Base-by-base conservation (phyloP, 2,329 filamentous ascomycete genomes). In the Pezicula rhizophila region DNA sequence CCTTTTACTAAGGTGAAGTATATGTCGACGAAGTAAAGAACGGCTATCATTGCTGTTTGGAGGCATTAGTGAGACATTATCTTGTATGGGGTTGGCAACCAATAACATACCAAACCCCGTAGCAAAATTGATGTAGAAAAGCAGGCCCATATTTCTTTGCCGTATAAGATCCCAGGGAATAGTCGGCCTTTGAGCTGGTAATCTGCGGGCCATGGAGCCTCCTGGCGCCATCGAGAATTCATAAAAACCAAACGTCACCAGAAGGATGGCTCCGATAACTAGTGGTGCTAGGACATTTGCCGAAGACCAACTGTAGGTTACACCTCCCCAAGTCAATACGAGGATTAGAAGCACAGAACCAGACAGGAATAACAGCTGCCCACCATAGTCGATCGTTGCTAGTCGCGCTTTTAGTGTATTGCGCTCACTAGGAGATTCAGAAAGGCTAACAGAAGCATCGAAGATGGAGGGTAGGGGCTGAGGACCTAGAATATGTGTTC, bases 11-110 rank as follows among this genome's bases (percentile, higher is more conserved):
- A 65, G 5, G 78, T 78, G 61, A 85, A 85, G 63, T 85, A 86
- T 23, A 85, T 75, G 17, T 78, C 79, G 57, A 83, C 78, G 57
- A 85, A 87, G 63, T 85, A 87, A 53, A 85, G 76, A 1, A 81
- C 75, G 14, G 72, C 68, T 12, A 39, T 46, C 17, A 33, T 46
- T 40, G 45, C 45, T 46, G 31, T 10, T 39, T 25, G 10, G 23
- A 14, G n/a, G 23, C n/a, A 10, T 45, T 45, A 45, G 43, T 10
- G 20, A 17, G 23, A 11, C 10, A 11, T 46, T 15, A 3, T 20
- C 11, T 44, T 31, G 31, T 17, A 38, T 43, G 18, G 40, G 12
- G 11, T 37, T 31, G 39, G 14, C 18, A 37, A 17, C 38, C 11
- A 28, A 35, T 60, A 72, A 73, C 48, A 70, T 60, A 1, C 64